A percentile compares a stretch with the other conserved stretches of the same genome.
Evolutionary conservation across 139 green algal genomes (phyloP).

Genomic region (Diplosphaera chodatii): DNA sequence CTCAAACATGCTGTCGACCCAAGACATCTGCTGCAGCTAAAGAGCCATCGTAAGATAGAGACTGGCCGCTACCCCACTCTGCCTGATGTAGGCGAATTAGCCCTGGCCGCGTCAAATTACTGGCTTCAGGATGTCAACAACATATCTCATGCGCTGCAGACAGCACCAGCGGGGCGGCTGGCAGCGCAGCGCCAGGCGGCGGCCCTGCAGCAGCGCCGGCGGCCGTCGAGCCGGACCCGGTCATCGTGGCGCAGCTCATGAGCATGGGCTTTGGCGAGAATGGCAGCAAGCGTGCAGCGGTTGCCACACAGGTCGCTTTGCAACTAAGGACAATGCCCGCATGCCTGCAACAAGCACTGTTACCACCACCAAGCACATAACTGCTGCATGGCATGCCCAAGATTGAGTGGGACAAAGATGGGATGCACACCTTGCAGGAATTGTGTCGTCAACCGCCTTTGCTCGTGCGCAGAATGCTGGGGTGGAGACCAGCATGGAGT

Average conservation of each 20-base stretch:
- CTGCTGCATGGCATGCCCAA: background rate
- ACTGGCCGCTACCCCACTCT: no score
- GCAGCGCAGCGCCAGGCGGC: background rate
- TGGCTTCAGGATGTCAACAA: no score
- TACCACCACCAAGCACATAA: no score
- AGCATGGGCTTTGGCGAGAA: constrained; percentile 89
- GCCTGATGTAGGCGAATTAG: no score
- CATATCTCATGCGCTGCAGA: constrained; percentile 2
- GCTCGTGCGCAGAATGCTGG: constrained; percentile 42
- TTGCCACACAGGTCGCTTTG: constrained; percentile 46
- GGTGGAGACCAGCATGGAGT: constrained; percentile 84
- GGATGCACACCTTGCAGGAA: no score
- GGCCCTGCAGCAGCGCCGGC: constrained; percentile 26
- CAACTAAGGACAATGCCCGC: no score
- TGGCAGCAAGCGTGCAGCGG: constrained; percentile 63
- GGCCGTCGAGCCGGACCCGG: constrained; percentile 26
- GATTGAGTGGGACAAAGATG: background rate
- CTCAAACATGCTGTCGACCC: no score
- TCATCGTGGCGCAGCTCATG: constrained; percentile 56
- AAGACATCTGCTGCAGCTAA: no score
- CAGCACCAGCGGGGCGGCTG: background rate
- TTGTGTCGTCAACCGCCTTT: no score
- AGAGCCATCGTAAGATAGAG: no score
- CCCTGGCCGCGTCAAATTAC: no score
- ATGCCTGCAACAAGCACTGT: no score